Conservation (phyloP, 306 rosid genomes). For the Arachis hypogaea region DNA sequence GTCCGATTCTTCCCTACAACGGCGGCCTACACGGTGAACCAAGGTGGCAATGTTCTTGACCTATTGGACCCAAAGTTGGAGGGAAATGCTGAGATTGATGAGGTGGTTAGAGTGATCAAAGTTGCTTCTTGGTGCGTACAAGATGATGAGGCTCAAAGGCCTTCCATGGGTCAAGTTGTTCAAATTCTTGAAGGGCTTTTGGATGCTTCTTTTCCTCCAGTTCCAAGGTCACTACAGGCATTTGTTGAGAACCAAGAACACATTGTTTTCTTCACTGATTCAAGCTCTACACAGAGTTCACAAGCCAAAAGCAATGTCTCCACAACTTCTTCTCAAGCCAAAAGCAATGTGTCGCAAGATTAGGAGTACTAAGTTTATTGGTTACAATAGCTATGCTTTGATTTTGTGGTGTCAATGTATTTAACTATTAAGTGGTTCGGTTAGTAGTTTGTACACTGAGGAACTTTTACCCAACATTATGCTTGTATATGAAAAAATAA, state of each 20-base stretch:
- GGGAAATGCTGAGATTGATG: constrained; percentile 57
- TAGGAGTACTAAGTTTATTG: constrained; percentile 3
- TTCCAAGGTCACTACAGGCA: constrained; percentile 61
- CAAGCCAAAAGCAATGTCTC: constrained; percentile 46
- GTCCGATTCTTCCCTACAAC: constrained; percentile 63
- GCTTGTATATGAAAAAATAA: constrained; percentile 36
- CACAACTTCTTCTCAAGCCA: constrained; percentile 47
- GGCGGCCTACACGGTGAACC: constrained; percentile 51
- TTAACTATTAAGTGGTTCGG: background rate
- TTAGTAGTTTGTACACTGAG: constrained; percentile 10
- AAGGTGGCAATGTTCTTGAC: constrained; percentile 55
- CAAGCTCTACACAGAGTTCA: constrained; percentile 57
- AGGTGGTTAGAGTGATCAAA: constrained; percentile 54
- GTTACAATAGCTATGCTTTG: background rate
- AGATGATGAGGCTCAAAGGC: constrained; percentile 74
- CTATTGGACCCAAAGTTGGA: constrained; percentile 63
- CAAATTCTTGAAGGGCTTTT: constrained; percentile 77
- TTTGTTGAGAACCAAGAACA: constrained; percentile 59
- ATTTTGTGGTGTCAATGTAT: constrained; percentile 25
- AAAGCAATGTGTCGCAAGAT: constrained; percentile 41
- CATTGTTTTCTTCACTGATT: constrained; percentile 65
- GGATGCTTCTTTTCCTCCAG: constrained; percentile 62
- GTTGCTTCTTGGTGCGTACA: constrained; percentile 92
- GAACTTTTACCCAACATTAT: constrained; percentile 16
- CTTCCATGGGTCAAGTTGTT: constrained; percentile 82